Percentiles rank a stretch among this genome's conserved stretches.
phyloP scores from a whole-genome alignment of 805 yeast species.

The Schizosaccharomyces lindneri region DNA sequence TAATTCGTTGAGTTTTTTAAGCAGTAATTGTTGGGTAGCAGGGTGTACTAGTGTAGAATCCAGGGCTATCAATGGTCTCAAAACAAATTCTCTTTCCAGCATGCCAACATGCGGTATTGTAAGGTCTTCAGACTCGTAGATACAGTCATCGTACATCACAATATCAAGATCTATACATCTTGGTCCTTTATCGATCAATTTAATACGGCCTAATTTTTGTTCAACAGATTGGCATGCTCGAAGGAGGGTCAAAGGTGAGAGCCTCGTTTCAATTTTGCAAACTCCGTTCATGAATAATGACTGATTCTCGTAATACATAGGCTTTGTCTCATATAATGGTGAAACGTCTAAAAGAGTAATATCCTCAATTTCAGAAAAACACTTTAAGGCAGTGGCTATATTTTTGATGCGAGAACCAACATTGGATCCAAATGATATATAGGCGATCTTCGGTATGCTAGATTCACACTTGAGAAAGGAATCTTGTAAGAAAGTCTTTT shows the following conservation, averaged over 20 bases:
- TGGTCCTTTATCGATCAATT: conserved; percentile 74
- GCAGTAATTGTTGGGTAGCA: conserved; percentile 48
- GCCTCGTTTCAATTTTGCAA: conserved; percentile 32
- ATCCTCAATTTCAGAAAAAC: conserved; percentile 18
- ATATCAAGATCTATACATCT: conserved; percentile 78
- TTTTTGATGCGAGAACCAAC: conserved; percentile 45
- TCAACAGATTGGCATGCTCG: conserved; percentile 48
- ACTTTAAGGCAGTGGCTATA: conserved; percentile 29
- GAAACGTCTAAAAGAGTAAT: conserved; percentile 38
- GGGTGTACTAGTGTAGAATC: conserved; percentile 23
- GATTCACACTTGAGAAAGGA: neutral
- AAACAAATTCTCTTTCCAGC: conserved; percentile 74
- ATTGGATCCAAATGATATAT: conserved; percentile 76
- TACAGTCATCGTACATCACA: conserved; percentile 30
- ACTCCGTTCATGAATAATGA: conserved; percentile 68
- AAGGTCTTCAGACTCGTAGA: conserved; percentile 18
- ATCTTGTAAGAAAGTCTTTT: neutral
- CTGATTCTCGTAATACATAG: conserved; percentile 76
- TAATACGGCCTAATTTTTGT: conserved; percentile 40
- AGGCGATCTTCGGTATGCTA: conserved; percentile 18
- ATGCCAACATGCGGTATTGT: conserved; percentile 68
- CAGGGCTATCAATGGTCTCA: conserved; percentile 69
- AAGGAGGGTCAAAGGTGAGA: conserved; percentile 42
- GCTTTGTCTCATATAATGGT: conserved; percentile 63
- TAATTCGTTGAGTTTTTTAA: conserved; percentile 11